Base-by-base conservation (phyloP, 345 rosid genomes). In the Theobroma cacao region DNA sequence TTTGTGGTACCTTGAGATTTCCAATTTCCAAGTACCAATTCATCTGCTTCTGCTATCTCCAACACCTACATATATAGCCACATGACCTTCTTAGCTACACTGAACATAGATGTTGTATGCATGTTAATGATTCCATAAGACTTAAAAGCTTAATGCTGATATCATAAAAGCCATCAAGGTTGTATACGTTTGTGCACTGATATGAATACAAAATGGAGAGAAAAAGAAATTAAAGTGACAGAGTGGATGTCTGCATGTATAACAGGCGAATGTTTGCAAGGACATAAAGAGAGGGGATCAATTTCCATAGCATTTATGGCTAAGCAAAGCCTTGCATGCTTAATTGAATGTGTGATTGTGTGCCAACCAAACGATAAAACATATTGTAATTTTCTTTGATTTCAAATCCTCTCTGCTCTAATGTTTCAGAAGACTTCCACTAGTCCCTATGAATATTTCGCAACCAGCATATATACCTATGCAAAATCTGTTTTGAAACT, bases 21-120 rank as follows among this genome's bases (percentile, higher is more conserved):
- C 94, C 94, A 90, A 77, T 87, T 89, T 30, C 41, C 78, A 77
- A 90, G 80, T 17, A 90, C 86, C 68, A 82, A 53, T 75, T 89
- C 89, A 81, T 90, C 97, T 38, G 84, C 87, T 74, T 85, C 84
- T 48, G 75, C 80, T 8, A 76, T 50, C 78, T 80, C 83, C 74
- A 65, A 55, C 43, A 45, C 89, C 93, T 88, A 82, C 81, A 83
- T 71, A 80, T 14, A 55, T 14, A 68, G 68, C 55, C 73, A 77
- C 70, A 64, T 5, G 74, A 69, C 10, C 69, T 77, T 34, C 30
- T 82, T 40, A 79, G 70, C 30, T 22, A 73, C 28, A 62, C n/a
- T 58, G 55, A 28, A 78, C 18, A 70, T 28, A 45, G 17, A 41
- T 58, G 55, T 34, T 58, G 48, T 40, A 14, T 34, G 5, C 11